Evolutionary conservation across 1,284 basidiomycete species (phyloP), one percentile per base, ranked within the genome.

Genomic region (Puccinia polysora): DNA sequence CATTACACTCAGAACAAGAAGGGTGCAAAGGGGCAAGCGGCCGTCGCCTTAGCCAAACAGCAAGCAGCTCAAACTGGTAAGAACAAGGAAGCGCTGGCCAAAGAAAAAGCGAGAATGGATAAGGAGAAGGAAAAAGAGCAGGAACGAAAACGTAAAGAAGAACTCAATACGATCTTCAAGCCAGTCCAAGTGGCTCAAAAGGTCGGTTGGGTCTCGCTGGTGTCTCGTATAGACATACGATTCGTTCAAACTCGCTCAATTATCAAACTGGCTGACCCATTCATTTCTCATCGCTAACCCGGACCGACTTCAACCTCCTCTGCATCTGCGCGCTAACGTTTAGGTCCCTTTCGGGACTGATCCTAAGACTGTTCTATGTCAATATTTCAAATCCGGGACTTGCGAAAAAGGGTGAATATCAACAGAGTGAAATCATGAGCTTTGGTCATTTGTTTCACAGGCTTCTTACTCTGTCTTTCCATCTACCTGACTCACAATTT

Each of bases 1-100:
- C n/a, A 38, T 25, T 25, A 25, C 73, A 84, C 94, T 87, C 93
- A 94, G 85, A 95, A 94, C 82, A 88, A 89, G 75, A 93, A 93
- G 83, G 93, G 90, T 14, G 83, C 89, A 76, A 97, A 90, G 81
- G 94, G 92, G 32, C 90, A 97, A 83, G 87, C 89, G 78, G 85
- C 89, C 75, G 87, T 96, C 25, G 85, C 86, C 58, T 82, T 84
- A 60, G 87, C 97, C 65, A 86, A 94, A 81, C 85, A 88, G 76
- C 89, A 94, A 76, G 79, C 82, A 71, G 70, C 79, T 45, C 74
- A 83, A 77, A 81, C 87, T 1, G 90, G 91, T 52, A 92, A 94
- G 82, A 91, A 87, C 53, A 87, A 85, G 73, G 89, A 86, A 32
- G 78, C 82, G 63, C 81, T 81, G n/a, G 53, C 70, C 12, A 77